phyloP scores from a whole-genome alignment of 164 flowering plant species.

The Nymphaea colorata region DNA sequence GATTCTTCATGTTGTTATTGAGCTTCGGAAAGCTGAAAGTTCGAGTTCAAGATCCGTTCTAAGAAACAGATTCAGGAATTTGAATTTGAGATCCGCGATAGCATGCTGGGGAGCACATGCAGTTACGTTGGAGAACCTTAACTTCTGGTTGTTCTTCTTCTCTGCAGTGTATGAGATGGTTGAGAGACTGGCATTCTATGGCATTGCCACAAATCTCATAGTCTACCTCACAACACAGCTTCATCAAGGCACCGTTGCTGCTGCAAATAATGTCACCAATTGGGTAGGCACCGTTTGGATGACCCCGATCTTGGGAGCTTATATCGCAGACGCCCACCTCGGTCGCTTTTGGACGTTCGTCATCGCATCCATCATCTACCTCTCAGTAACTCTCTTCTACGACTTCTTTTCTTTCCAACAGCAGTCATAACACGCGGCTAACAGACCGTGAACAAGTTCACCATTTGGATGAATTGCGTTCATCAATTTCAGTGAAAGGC shows the following conservation, averaged over 20 bases:
- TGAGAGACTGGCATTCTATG: slow-evolving; percentile 73
- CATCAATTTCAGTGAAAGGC: no score
- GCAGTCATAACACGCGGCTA: no score
- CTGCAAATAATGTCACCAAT: slow-evolving; percentile 58
- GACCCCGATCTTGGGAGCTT: slow-evolving; percentile 62
- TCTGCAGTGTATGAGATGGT: slow-evolving; percentile 47
- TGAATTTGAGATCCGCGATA: no score
- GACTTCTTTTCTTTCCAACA: not conserved
- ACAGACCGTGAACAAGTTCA: no score
- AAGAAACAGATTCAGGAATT: no score
- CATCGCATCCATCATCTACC: slow-evolving; percentile 35
- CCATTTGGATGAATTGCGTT: no score
- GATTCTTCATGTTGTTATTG: no score
- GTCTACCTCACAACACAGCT: slow-evolving; percentile 37
- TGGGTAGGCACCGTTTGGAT: slow-evolving; percentile 63
- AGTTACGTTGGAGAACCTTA: no score
- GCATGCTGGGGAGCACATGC: no score
- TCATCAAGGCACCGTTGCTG: slow-evolving; percentile 50
- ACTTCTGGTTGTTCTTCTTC: not conserved
- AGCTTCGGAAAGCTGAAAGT: no score
- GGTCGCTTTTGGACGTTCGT: slow-evolving; percentile 76
- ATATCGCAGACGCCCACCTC: slow-evolving; percentile 51
- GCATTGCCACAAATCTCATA: slow-evolving; percentile 54
- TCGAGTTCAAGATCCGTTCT: no score
- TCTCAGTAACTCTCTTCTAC: slow-evolving; percentile 22